A percentile compares a stretch with the other conserved stretches of the same genome.
Conservation (phyloP, 768 basidiomycete species). For the Leccinum variicolor region DNA sequence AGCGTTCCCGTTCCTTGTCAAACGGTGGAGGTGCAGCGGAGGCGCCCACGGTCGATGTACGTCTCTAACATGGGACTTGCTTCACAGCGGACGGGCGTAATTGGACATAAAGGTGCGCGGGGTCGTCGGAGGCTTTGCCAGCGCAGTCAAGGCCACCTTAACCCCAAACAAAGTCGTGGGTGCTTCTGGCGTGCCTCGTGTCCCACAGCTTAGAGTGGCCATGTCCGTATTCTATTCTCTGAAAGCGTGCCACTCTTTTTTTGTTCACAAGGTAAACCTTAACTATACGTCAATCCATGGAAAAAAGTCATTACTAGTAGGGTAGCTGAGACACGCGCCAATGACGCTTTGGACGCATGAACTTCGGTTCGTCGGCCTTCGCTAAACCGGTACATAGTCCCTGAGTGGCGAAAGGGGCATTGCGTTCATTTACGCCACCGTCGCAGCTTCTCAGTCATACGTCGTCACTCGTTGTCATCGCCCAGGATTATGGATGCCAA, state of each 20-base stretch:
- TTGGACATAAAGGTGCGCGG: not conserved
- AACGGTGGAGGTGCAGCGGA: not conserved
- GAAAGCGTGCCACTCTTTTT: conserved; percentile 2
- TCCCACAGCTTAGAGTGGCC: not conserved
- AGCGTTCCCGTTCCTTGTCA: not conserved
- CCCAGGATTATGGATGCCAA: conserved; percentile 14
- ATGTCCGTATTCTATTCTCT: conserved; percentile 3
- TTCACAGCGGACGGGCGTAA: not conserved
- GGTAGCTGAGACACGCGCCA: conserved; percentile 14
- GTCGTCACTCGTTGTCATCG: not conserved
- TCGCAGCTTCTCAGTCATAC: not conserved
- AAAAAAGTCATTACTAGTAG: conserved; percentile 12
- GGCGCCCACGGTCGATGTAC: not conserved
- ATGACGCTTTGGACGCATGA: conserved; percentile 11
- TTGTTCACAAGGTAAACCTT: conserved; percentile 21
- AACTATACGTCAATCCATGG: conserved; percentile 14
- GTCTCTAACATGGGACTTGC: not conserved
- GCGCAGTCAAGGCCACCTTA: conserved; percentile 13
- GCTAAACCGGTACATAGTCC: conserved; percentile 14
- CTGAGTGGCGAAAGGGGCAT: conserved; percentile 21
- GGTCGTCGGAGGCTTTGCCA: not conserved
- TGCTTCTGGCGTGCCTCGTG: conserved; percentile 32
- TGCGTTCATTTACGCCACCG: conserved; percentile 14
- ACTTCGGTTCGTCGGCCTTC: conserved; percentile 12
- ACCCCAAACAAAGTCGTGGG: conserved; percentile 20